phyloP scores from a whole-genome alignment of 768 basidiomycete species.

The Epithele typhae region DNA sequence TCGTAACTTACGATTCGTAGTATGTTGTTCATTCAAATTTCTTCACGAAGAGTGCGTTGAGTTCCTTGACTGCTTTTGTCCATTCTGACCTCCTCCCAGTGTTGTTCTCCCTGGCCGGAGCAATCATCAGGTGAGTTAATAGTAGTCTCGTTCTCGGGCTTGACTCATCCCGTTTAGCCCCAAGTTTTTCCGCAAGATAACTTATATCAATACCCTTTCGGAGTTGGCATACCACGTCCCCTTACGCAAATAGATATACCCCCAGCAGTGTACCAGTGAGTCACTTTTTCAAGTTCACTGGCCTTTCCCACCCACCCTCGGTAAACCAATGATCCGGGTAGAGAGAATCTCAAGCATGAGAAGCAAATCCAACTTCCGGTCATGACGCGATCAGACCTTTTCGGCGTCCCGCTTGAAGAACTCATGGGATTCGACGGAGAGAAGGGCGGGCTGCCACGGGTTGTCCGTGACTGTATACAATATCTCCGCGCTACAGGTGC shows the following conservation, averaged over 20 bases:
- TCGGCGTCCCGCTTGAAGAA: slow-evolving; percentile 78
- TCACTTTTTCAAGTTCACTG: slow-evolving; percentile 10
- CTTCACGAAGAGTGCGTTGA: slow-evolving; percentile 76
- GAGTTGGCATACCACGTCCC: slow-evolving; percentile 75
- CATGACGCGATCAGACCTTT: slow-evolving; percentile 56
- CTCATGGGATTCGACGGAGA: slow-evolving; percentile 83
- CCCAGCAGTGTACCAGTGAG: slow-evolving; percentile 78
- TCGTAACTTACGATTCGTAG: slow-evolving; percentile 30
- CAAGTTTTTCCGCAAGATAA: slow-evolving; percentile 85
- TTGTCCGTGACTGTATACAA: slow-evolving; percentile 70
- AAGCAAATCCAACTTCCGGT: slow-evolving; percentile 62
- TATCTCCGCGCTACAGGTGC: slow-evolving; percentile 60
- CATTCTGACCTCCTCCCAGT: slow-evolving; percentile 37
- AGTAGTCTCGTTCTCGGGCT: too few species aligned
- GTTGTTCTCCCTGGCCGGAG: slow-evolving; percentile 84
- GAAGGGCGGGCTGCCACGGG: slow-evolving; percentile 77
- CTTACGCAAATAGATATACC: slow-evolving; percentile 86
- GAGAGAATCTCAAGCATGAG: slow-evolving; percentile 80
- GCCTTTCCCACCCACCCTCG: neutral
- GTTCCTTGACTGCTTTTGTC: slow-evolving; percentile 17
- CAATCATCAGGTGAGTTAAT: slow-evolving; percentile 69
- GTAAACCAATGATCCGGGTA: slow-evolving; percentile 22
- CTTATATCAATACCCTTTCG: slow-evolving; percentile 72
- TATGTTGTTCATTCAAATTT: slow-evolving; percentile 86
- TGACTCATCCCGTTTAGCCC: slow-evolving; percentile 43